Evolutionary conservation across 2,329 filamentous ascomycete genomes (phyloP), one percentile per base, ranked within the genome.

Genomic region (Fusarium euwallaceae): DNA sequence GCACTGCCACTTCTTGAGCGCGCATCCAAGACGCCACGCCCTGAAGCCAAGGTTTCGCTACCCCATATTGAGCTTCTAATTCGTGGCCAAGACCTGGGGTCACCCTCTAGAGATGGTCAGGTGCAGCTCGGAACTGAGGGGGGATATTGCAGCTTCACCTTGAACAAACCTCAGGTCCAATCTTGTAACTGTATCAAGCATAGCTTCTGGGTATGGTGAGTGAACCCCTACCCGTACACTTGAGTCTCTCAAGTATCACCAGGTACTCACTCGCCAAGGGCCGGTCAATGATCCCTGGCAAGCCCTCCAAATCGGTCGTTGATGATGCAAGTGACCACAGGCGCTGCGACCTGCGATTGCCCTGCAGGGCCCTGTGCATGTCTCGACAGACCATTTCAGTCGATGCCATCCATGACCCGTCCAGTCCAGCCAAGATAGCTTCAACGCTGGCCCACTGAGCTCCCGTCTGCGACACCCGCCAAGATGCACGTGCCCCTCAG

Each of bases 11-110:
- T 74, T 74, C 61, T 61, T 64, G 56, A 55, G 61, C 36, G 45
- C 63, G 59, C 67, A 69, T 60, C 22, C 17, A 53, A 59, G 53
- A 55, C 70, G 75, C 75, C 67, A 71, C 76, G 65, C 64, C 69
- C 62, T 69, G 64, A 66, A 77, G 75, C 75, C 69, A 77, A 77
- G 76, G 64, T 66, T 66, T 64, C 34, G 64, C 48, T 73, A 71
- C 71, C 71, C 71, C 71, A 64, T 70, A 69, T 75, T 41, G 70
- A 71, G 55, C 53, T 53, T 69, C 36, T 63, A 60, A 72, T 64
- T 67, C 48, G 39, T 41, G 41, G 73, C 76, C 75, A 76, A 78
- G 73, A 72, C 75, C 66, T 66, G 68, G 65, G 70, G 62, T 65
- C 51, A 60, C 58, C 56, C 17, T 53, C 66, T 39, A 62, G 48